Evolutionary conservation across 2,329 filamentous ascomycete species (phyloP), one percentile per base, ranked within the genome.

Genomic region (Aspergillus pseudoglaucus): DNA sequence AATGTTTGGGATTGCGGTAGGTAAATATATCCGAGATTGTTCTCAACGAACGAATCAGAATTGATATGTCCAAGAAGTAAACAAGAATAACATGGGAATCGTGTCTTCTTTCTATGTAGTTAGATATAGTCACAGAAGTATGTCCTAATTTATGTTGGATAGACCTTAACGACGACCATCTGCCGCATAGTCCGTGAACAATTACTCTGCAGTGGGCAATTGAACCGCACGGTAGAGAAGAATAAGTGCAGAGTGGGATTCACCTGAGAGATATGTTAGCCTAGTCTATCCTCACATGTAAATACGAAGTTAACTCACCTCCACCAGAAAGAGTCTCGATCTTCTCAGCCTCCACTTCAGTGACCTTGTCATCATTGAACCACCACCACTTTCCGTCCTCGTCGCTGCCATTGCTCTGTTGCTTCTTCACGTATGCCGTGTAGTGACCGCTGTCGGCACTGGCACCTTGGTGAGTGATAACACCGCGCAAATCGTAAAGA

Each of bases 331-430:
- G 78, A 3, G 84, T 86, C 65, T 91, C 87, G 56, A 98, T 94
- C 75, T 95, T 93, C 60, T 97, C 91, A 22, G 82, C 76, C 14
- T 88, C 83, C 23, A 98, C 93, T 74, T 98, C 93, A 12, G 86
- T 83, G 30, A 98, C 93, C 74, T 90, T 94, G 65, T 98, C 91
- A 62, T 98, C 93, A 69, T 98, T 97, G 79, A 98, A 98, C 91
- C 93, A 98, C 91, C 93, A 98, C 93, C 93, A 98, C 61, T 90
- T 95, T 58, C 88, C 90, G 63, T 95, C 89, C 64, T 95, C 89
- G 62, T 87, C 83, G 46, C 81, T 82, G 74, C 89, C 88, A 56
- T 88, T 89, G 17, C 64, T 65, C 17, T 85, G 88, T 52, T 85
- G 78, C 79, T 98, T 96, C 79, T 97, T 98, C 58, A 98, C 88